These are phyloP conservation scores for Chalaropsis ovoidea DNA, from an alignment of 2,329 filamentous ascomycete species.

Conservation along the genomic window DNA sequence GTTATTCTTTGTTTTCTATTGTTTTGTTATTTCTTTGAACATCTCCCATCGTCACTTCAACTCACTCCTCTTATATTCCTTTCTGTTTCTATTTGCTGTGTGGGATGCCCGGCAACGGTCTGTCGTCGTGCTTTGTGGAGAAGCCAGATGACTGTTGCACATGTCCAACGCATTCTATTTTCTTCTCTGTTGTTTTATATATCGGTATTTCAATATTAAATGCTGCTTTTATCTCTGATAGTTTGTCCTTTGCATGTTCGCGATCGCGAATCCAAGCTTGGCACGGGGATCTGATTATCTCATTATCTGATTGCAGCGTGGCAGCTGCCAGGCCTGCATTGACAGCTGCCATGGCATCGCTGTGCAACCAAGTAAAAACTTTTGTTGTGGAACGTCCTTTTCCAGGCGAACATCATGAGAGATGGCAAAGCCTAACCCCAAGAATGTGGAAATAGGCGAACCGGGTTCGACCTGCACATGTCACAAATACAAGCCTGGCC, in stretches of 20 bases:
- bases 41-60: neutral
- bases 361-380: conserved; percentile 1
- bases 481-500: too few species aligned
- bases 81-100: conserved; percentile 14
- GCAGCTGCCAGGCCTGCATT: neutral
- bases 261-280: too few species aligned
- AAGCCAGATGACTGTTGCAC: neutral
- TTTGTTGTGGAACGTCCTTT: conserved; percentile 4
- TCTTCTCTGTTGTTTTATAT: neutral
- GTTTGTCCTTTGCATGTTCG: too few species aligned
- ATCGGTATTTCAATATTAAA: neutral
- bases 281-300: neutral
- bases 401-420: neutral
- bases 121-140: conserved; percentile 13
- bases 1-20: conserved; percentile 7
- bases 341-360: neutral
- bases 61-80: neutral
- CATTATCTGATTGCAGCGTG: neutral
- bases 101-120: too few species aligned
- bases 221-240: neutral
- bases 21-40: neutral
- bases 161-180: neutral
- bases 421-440: neutral
- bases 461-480: too few species aligned
- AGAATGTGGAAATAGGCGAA: neutral